Base-by-base conservation (phyloP, 768 basidiomycete species). In the Glaciozyma antarctica region DNA sequence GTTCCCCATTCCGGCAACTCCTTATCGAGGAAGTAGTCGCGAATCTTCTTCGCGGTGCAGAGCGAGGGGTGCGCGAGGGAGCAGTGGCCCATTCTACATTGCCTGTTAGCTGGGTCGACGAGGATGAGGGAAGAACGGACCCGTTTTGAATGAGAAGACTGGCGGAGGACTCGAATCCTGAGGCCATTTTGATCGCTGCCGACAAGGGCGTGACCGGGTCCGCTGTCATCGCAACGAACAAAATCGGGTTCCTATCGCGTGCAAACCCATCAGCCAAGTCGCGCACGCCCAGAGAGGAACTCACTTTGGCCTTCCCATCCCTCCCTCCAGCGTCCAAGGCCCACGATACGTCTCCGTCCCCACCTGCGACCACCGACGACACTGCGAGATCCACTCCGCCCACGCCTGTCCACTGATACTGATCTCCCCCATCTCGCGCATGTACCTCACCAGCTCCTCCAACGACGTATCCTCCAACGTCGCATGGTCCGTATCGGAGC, bases 161-260 rank as follows among this genome's bases (percentile, higher is more conserved):
- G 1, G 68, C 66, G 2, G 63, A 63, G 19, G 60, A 34, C 24
- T 66, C 68, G 60, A 65, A 65, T 9, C 38, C 55, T 9, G 8
- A 16, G 15, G 51, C 45, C 72, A 72, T 70, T 34, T 38, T 32
- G 5, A 26, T n/a, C 1, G 72, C 72, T 0, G 68, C 44, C 1
- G 48, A 6, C 12, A 73, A 61, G 1, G 72, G 71, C 21, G 71
- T 72, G 51, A 73, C 72, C 13, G 68, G 68, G 38, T 73, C 72
- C 38, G 64, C 63, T 0, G 66, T 66, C 21, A 68, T 63, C 16
- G 69, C 64, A 30, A 71, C 6, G 58, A 71, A 69, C 15, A 67
- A 47, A 28, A 68, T 59, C 16, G 67, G 67, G 49, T 48, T 51
- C 2, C 63, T 68, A 54, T 17, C 0, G 13, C 10, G 12, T 28